These are phyloP conservation scores for Pseudevernia furfuracea DNA, from an alignment of 495 filamentous ascomycete species.

Conservation along the genomic window DNA sequence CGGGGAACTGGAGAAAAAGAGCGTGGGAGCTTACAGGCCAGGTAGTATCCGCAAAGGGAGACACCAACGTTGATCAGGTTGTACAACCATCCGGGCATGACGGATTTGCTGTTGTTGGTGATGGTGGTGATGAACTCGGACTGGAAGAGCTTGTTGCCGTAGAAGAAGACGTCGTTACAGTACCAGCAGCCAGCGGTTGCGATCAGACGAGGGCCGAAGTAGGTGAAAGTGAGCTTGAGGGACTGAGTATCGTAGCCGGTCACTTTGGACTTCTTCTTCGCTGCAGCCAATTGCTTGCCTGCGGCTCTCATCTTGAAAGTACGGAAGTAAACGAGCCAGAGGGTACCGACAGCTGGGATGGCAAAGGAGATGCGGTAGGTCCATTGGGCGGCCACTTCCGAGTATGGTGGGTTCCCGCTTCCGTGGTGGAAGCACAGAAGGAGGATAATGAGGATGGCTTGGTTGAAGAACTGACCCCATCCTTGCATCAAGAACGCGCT, in stretches of 20 bases:
- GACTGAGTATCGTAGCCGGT: conserved; percentile 85
- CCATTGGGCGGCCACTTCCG: conserved; percentile 63
- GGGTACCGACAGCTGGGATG: conserved; percentile 73
- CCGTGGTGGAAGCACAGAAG: conserved; percentile 75
- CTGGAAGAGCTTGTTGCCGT: conserved; percentile 96
- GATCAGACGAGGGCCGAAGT: conserved; percentile 77
- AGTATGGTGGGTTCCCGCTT: conserved; percentile 65
- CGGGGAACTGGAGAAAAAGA: too few species aligned
- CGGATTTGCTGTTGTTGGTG: neutral
- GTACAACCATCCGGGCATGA: conserved; percentile 59
- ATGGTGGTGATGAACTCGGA: conserved; percentile 74
- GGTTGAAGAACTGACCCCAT: conserved; percentile 91
- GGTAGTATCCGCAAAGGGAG: conserved; percentile 75
- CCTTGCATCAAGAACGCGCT: conserved; percentile 94
- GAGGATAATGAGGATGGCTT: conserved; percentile 71
- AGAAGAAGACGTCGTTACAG: conserved; percentile 92
- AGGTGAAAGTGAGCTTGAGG: conserved; percentile 60
- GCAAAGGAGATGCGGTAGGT: conserved; percentile 80
- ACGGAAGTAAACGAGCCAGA: conserved; percentile 88
- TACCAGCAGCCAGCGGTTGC: conserved; percentile 82
- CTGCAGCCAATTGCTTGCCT: conserved; percentile 56
- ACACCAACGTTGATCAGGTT: conserved; percentile 80
- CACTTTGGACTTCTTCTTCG: conserved; percentile 66
- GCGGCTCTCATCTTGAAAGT: conserved; percentile 76
- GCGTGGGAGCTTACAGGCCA: conserved; percentile 40